Evolutionary conservation across 164 flowering plant genomes (phyloP).

Genomic region (Piper betle): DNA sequence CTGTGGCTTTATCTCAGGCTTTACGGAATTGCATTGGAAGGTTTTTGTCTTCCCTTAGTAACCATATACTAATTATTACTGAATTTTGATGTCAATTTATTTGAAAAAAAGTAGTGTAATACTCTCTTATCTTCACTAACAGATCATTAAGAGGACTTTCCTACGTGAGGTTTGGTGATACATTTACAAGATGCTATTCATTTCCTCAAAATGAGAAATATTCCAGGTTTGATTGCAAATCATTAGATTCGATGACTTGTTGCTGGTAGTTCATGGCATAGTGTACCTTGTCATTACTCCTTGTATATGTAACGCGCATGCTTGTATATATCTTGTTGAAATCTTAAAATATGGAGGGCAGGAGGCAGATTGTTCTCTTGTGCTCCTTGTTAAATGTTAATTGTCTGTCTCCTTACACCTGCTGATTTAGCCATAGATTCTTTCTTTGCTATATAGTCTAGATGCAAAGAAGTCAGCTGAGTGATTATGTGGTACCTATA

Average conservation of each 20-base stretch:
- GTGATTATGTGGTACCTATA: no score
- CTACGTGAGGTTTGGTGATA: conserved; percentile 91
- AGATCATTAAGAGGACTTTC: conserved; percentile 61
- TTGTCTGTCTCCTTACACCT: neutral
- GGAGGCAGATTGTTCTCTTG: neutral
- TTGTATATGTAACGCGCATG: neutral
- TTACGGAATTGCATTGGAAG: conserved; percentile 80
- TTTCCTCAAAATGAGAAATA: conserved; percentile 51
- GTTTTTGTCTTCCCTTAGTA: conserved; percentile 20
- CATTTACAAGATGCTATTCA: conserved; percentile 55
- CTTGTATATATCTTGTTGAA: neutral
- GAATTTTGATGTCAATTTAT: conserved; percentile 5
- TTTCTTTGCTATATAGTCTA: no score
- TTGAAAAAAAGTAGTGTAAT: neutral
- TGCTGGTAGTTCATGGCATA: neutral
- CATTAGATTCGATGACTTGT: conserved; percentile 1
- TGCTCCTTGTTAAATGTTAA: neutral
- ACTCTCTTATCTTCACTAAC: conserved; percentile 9
- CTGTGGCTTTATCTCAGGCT: conserved; percentile 87
- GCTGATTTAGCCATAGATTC: neutral
- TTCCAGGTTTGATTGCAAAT: conserved; percentile 42
- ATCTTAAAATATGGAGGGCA: neutral
- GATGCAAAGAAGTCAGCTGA: no score
- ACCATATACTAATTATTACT: neutral
- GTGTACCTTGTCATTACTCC: no score